Evolutionary conservation across 1,284 basidiomycete species (phyloP).

Genomic region (Erythrobasidium hasegawianum): DNA sequence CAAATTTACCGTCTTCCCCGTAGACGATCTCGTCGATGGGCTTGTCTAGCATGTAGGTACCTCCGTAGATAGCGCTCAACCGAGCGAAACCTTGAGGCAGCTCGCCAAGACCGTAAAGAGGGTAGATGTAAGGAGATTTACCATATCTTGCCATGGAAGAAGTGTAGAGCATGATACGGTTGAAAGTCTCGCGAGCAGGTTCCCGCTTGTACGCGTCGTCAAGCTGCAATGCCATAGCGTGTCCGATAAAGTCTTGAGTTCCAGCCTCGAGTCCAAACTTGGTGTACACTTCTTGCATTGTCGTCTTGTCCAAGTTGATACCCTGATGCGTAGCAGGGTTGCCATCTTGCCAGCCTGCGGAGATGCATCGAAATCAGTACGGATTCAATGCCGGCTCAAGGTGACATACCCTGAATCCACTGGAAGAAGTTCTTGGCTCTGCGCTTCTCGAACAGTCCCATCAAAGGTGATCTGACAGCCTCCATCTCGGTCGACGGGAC

Average conservation of each 20-base stretch:
- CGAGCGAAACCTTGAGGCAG: slow-evolving; percentile 98
- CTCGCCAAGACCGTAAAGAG: slow-evolving; percentile 96
- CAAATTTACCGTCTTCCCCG: slow-evolving; percentile 79
- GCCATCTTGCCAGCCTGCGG: slow-evolving; percentile 75
- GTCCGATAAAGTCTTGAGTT: slow-evolving; percentile 98
- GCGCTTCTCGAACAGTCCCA: slow-evolving; percentile 98
- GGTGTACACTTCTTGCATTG: slow-evolving; percentile 89
- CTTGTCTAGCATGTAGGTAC: slow-evolving; percentile 99
- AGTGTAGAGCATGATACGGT: slow-evolving; percentile 95
- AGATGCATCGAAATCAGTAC: neutral
- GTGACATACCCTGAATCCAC: slow-evolving; percentile 69
- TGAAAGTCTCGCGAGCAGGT: slow-evolving; percentile 82
- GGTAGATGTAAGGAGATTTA: slow-evolving; percentile 99
- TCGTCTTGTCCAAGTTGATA: slow-evolving; percentile 76
- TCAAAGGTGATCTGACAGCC: slow-evolving; percentile 87
- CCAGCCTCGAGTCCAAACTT: slow-evolving; percentile 96
- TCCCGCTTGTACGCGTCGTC: slow-evolving; percentile 97
- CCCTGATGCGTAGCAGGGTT: slow-evolving; percentile 95
- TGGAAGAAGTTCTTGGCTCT: slow-evolving; percentile 98
- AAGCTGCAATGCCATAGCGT: slow-evolving; percentile 97
- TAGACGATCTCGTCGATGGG: slow-evolving; percentile 85
- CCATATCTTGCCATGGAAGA: slow-evolving; percentile 99
- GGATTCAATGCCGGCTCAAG: neutral
- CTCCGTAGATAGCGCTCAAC: slow-evolving; percentile 96
- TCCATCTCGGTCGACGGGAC: slow-evolving; percentile 98